These are phyloP conservation scores for Primulina huaijiensis DNA, from an alignment of 257 asterid genomes.

Conservation along the genomic window DNA sequence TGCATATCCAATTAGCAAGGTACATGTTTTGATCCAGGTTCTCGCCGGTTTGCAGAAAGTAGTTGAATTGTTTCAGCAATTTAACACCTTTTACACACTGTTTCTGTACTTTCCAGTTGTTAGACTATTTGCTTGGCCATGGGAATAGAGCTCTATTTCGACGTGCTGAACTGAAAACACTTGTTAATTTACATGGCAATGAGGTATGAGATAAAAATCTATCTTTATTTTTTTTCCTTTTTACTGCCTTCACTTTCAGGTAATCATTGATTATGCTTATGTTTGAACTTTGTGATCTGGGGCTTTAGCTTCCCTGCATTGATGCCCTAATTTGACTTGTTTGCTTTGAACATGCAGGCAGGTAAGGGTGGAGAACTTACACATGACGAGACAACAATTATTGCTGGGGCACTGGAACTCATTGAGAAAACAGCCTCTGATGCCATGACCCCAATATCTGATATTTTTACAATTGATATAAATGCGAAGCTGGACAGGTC, in stretches of 20 bases:
- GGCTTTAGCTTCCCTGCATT: constrained; percentile 5
- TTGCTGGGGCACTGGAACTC: constrained; percentile 95
- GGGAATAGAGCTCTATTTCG: constrained; percentile 82
- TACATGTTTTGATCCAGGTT: constrained; percentile 21
- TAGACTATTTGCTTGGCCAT: constrained; percentile 77
- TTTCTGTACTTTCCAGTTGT: constrained; percentile 41
- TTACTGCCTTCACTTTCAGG: background rate
- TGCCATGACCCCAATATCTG: constrained; percentile 91
- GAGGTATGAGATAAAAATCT: constrained; percentile 43
- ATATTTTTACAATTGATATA: constrained; percentile 71
- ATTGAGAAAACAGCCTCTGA: constrained; percentile 81
- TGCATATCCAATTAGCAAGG: constrained; percentile 99
- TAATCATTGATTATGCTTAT: no score
- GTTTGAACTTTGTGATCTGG: constrained; percentile 11
- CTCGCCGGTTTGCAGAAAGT: background rate
- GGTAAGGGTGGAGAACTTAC: constrained; percentile 99
- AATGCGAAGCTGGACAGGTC: constrained; percentile 87
- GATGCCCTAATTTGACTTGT: background rate
- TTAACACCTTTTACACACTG: background rate
- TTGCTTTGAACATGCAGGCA: constrained; percentile 53
- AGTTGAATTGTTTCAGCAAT: background rate
- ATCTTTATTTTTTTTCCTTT: no score
- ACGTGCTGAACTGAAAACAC: constrained; percentile 93
- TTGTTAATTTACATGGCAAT: constrained; percentile 75
- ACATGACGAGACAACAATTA: constrained; percentile 95